Evolutionary conservation across 257 asterid genomes (phyloP).

Genomic region (Gentiana straminea): DNA sequence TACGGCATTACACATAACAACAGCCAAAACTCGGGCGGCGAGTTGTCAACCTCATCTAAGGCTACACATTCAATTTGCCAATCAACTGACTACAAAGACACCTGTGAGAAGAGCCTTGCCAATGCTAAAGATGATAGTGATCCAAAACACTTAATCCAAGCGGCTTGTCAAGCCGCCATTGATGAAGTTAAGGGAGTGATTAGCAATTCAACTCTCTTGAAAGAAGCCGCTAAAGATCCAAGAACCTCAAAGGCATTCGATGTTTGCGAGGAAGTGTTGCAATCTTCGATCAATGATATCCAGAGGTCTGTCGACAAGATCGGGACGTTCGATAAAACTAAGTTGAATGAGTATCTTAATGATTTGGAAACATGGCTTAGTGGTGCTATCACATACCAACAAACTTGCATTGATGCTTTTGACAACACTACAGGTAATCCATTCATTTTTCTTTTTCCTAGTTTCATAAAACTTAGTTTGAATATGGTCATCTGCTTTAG

Average conservation of each 20-base stretch:
- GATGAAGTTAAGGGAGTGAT: constrained; percentile 9
- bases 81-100: constrained; percentile 19
- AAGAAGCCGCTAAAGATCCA: constrained; percentile 18
- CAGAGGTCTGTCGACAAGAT: no score
- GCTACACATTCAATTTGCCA: constrained; percentile 14
- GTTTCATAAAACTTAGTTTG: no score
- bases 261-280: no score
- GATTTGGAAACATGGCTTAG: no score
- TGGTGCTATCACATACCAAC: no score
- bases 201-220: not conserved
- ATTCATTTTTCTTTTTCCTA: no score
- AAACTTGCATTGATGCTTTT: no score
- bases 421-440: no score
- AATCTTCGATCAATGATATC: no score
- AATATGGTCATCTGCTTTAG: no score
- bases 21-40: not conserved
- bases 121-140: constrained; percentile 9
- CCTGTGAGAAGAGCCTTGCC: constrained; percentile 16
- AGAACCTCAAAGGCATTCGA: constrained; percentile 4
- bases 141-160: constrained; percentile 17
- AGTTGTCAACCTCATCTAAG: constrained; percentile 6
- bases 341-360: no score
- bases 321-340: no score
- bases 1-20: not conserved
- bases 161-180: constrained; percentile 9